phyloP scores from a whole-genome alignment of 768 basidiomycete genomes.

The Mycena amicta region DNA sequence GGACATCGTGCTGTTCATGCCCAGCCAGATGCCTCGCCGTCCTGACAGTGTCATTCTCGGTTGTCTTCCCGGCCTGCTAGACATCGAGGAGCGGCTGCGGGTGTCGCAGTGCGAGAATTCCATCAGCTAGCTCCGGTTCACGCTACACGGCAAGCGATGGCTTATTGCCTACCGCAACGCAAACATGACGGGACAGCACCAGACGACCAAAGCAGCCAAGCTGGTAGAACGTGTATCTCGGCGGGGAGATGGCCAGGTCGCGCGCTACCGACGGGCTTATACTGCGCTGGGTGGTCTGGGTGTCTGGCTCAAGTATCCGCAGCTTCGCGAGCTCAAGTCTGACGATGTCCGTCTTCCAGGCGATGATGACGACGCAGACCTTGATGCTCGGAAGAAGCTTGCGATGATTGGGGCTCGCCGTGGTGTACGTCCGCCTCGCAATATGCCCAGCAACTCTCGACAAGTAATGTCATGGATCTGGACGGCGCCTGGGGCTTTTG shows the following conservation, averaged over 20 bases:
- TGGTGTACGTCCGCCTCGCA: neutral
- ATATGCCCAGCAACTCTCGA: neutral
- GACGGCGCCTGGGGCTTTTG: slow-evolving; percentile 2
- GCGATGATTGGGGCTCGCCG: neutral
- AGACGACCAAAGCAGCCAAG: slow-evolving; percentile 17
- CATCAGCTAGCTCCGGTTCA: slow-evolving; percentile 21
- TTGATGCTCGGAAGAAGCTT: neutral
- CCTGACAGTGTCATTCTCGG: neutral
- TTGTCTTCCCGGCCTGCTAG: slow-evolving; percentile 3
- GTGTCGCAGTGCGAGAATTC: slow-evolving; percentile 25
- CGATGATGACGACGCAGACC: neutral
- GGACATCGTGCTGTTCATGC: slow-evolving; percentile 19
- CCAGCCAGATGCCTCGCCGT: slow-evolving; percentile 12
- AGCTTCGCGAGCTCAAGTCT: neutral
- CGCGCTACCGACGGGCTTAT: neutral
- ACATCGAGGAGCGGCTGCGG: slow-evolving; percentile 25
- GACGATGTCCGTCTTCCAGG: neutral
- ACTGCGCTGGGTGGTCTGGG: neutral
- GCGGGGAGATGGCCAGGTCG: neutral
- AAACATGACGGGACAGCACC: slow-evolving; percentile 28
- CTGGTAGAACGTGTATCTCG: neutral
- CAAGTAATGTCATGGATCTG: slow-evolving; percentile 12
- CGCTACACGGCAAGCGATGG: slow-evolving; percentile 23
- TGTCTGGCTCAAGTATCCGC: neutral
- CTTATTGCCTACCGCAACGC: slow-evolving; percentile 27